Evolutionary conservation across 306 rosid genomes (phyloP), one percentile per base, ranked within the genome.

Genomic region (Sphenostylis stenocarpa): DNA sequence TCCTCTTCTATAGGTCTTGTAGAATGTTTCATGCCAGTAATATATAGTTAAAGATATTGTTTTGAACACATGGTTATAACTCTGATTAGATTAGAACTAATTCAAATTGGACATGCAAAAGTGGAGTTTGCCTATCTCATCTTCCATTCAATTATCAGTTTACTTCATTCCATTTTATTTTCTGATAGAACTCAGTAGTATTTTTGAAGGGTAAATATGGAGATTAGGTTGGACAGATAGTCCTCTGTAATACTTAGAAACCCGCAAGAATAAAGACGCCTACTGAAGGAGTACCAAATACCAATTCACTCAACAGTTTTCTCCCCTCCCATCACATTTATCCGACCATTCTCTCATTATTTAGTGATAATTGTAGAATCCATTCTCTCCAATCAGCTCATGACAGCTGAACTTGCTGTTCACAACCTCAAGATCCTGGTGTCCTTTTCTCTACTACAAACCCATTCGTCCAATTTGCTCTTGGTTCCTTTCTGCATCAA

Each of bases 81-180:
- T 72, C 17, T 47, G 24, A 26, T 66, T 16, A 7, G 24, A 26
- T 66, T 16, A 11, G 15, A 47, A 29, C 33, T 20, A 51, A 26
- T 48, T 47, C 72, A 44, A 34, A 26, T 5, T 64, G 55, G 41
- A 17, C 24, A 49, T 28, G 34, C 44, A 55, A 23, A 21, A 45
- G 70, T 71, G 14, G 44, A 43, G 48, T 70, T 31, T 64, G n/a
- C 44, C 49, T 69, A 19, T 43, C 39, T 21, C 21, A 41, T 67
- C 47, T 48, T 51, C 34, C 31, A 39, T 73, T 52, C 63, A 73
- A 23, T 66, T 49, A 55, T 44, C 12, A 20, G 60, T 47, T 43
- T 76, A 33, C 63, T 31, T 26, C 52, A 31, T 52, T 41, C 58
- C 17, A 39, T 21, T 68, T 70, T 67, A 60, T 81, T 60, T 41